Percentiles rank a stretch among this genome's conserved stretches.
Conservation (phyloP, 805 yeast genomes). For the Hanseniaspora clermontiae region DNA sequence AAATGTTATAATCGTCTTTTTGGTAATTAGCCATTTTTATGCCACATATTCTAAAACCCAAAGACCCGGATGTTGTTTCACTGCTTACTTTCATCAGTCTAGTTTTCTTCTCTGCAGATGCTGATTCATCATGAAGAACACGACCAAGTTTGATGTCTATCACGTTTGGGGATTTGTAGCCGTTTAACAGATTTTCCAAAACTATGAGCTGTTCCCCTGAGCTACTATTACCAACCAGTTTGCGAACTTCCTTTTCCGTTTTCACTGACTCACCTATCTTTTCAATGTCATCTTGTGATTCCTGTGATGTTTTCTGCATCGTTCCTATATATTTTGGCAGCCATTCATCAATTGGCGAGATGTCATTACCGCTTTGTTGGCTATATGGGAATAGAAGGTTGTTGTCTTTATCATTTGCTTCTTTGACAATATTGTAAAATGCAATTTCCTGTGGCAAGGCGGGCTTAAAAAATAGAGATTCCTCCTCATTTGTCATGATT, state of each 20-base stretch:
- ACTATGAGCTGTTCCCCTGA: slow-evolving; percentile 39
- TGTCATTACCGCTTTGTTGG: slow-evolving; percentile 14
- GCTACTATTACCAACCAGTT: not conserved
- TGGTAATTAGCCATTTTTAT: slow-evolving; percentile 40
- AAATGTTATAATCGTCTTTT: slow-evolving; percentile 17
- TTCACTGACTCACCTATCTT: not conserved
- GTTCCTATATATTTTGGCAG: slow-evolving; percentile 24
- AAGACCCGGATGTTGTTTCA: slow-evolving; percentile 67
- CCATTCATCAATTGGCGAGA: slow-evolving; percentile 22
- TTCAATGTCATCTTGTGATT: not conserved
- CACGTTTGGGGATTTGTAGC: slow-evolving; percentile 54
- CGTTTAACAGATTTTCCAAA: slow-evolving; percentile 54
- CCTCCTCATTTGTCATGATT: slow-evolving; percentile 47
- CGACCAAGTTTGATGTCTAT: slow-evolving; percentile 78
- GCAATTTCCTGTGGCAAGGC: slow-evolving; percentile 51
- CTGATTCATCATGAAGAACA: slow-evolving; percentile 49
- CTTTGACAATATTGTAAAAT: slow-evolving; percentile 44
- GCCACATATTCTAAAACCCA: slow-evolving; percentile 75
- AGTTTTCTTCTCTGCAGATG: slow-evolving; percentile 45
- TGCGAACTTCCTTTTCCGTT: not conserved
- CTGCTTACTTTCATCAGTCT: slow-evolving; percentile 53
- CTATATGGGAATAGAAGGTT: not conserved
- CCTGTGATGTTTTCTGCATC: slow-evolving; percentile 11
- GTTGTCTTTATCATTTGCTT: slow-evolving; percentile 14
- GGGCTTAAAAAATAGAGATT: slow-evolving; percentile 61